Evolutionary conservation across 306 rosid genomes (phyloP), one percentile per base, ranked within the genome.

Genomic region (Vachellia collinsii): DNA sequence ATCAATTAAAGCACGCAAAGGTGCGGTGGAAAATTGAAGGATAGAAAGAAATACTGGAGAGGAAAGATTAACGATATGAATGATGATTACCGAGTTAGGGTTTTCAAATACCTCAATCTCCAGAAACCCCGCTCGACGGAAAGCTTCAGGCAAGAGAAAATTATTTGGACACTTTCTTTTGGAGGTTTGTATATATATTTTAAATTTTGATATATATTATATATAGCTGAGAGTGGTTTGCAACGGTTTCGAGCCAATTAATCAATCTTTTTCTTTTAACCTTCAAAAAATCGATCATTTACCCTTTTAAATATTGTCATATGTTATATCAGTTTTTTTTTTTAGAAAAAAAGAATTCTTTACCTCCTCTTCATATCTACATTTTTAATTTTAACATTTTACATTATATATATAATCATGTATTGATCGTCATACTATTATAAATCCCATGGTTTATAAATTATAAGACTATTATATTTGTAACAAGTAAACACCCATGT

Each of bases 61-160:
- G 19, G 22, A 0, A 22, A 44, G 70, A 38, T 43, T 43, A 22
- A 11, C 44, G 84, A 75, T 54, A 11, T 41, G 36, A 8, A 7
- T 54, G 42, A 41, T n/a, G 47, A 68, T 56, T 75, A 66, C 76
- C 71, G 7, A 50, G 13, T 70, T 70, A 82, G 85, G 85, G 78
- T 82, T 77, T 61, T 76, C 10, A 38, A 61, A 68, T 10, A 39
- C 50, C 34, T 39, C 71, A 20, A 81, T 43, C 65, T 25, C 56
- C 64, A 11, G 63, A 46, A 67, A n/a, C 16, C 48, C 11, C 3
- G 14, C 19, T 23, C n/a, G 13, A 9, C 22, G 2, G 12, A 6
- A 41, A 51, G 50, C 42, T 59, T 56, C 41, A 75, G 38, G 20
- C 59, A 42, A 11, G 53, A 79, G 39, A 61, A 7, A 72, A 37